Evolutionary conservation across 1,284 basidiomycete species (phyloP), one percentile per base, ranked within the genome.

Genomic region (Trichosporon sp.): DNA sequence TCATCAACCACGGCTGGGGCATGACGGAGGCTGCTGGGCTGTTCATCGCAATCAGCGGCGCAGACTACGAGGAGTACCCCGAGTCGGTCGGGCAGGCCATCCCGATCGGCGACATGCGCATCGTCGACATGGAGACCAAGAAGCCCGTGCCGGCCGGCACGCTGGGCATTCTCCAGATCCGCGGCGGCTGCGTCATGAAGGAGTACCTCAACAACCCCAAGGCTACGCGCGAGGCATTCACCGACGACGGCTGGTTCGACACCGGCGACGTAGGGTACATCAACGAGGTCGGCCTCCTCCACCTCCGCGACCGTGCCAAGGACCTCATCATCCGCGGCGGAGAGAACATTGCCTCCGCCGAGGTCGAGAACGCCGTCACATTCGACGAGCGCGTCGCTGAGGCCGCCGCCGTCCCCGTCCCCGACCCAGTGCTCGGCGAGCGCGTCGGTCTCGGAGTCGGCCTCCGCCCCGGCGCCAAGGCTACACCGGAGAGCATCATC

Each of bases 241-340:
- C 75, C 65, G n/a, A 31, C 6, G 73, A 78, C 27, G 77, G 77
- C 21, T 79, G 76, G 76, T 65, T 79, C n/a, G 73, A 79, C 69
- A 75, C 65, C 7, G 77, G 77, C 16, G 77, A 78, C 69, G 66
- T 73, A 4, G 77, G 67, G 4, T 65, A 57, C 36, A 58, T 77
- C 11, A 75, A 77, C 59, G 56, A 64, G 7, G 74, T 76, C 4
- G 76, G 74, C 0, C 75, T 73, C 60, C 44, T 78, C 34, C 75
- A 73, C 60, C 72, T 78, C 65, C 67, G 70, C 34, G 77, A 78
- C 64, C 64, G 77, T 4, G 57, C 60, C 10, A 68, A 68, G 62
- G 77, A 79, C 63, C 70, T 79, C 46, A 79, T 79, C 56, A 77
- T 79, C 36, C 75, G 77, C 6, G 77, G 77, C 21, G 77, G 76